Base-by-base conservation (phyloP, 805 yeast species). In the Ogataea methanolica region DNA sequence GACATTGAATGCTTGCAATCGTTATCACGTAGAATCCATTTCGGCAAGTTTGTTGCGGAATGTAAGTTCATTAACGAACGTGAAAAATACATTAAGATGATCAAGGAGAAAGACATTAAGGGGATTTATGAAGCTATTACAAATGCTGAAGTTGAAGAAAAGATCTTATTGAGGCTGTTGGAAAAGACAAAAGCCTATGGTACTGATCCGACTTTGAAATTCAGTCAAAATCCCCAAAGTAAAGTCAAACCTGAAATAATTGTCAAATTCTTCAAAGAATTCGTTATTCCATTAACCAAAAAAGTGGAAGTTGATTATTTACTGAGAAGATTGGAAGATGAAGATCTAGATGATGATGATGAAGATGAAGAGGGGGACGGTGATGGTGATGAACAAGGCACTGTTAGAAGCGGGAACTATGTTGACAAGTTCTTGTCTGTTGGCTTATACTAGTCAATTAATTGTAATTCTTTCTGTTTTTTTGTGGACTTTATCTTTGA, bases 31-130 rank as follows among this genome's bases (percentile, higher is more conserved):
- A 78, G 99, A 63, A 88, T 94, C 56, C 99, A 94, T 68, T 94
- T 92, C 69, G 99, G 99, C 43, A 88, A 87, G 68, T 94, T 92
- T 73, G 99, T 94, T 9, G 99, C 99, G 5, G 99, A 94, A 65
- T 86, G 96, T 40, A 94, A 94, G 68, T 94, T 81, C 66, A 82
- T 75, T 58, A 70, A 73, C 26, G 94, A 91, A 51, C 75, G 72
- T 34, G 87, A 78, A 43, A 66, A 65, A 43, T 89, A 83, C 70
- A 79, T 79, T 2, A 69, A 75, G 55, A 68, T 90, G 56, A 94
- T 94, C 56, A 63, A 70, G 52, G 78, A 74, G 0, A 75, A 72
- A 47, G 96, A 94, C 62, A 68, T 79, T 6, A 70, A 72, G 12
- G 96, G 92, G 0, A 84, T 94, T 42, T 87, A 83, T 59, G 80